Percentiles rank a stretch among this genome's conserved stretches.
Conservation (phyloP, 306 rosid genomes). For the Coriaria nepalensis region DNA sequence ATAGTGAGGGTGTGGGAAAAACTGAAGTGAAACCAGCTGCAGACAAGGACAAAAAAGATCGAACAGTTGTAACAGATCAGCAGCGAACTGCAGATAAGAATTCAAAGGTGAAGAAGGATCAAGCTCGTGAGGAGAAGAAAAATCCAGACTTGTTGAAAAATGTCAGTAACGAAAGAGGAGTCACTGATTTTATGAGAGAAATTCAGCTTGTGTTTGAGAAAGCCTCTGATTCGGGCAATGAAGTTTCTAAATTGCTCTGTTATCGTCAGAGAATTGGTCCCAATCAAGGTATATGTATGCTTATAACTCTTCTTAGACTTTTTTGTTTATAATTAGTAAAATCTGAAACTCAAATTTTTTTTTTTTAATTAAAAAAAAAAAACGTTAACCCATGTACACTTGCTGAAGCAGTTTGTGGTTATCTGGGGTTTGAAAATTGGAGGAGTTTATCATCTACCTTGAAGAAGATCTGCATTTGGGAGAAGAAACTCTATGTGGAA, state of each 20-base stretch:
- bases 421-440: slow-evolving; percentile 15
- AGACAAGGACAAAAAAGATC: slow-evolving; percentile 11
- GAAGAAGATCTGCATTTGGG: slow-evolving; percentile 60
- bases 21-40: background rate
- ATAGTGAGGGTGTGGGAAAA: slow-evolving; percentile 5
- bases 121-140: slow-evolving; percentile 11
- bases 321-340: background rate
- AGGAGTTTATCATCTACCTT: slow-evolving; percentile 39
- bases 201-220: slow-evolving; percentile 41
- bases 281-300: slow-evolving; percentile 28
- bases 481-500: slow-evolving; percentile 67
- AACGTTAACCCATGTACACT: too few relatives aligned
- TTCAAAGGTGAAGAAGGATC: too few relatives aligned
- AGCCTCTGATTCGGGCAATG: slow-evolving; percentile 57
- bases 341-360: too few relatives aligned
- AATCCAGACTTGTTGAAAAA: slow-evolving; percentile 12
- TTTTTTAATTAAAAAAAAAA: background rate
- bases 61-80: slow-evolving; percentile 1
- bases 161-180: slow-evolving; percentile 10
- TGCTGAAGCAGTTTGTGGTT: slow-evolving; percentile 28
- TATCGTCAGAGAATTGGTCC: slow-evolving; percentile 29
- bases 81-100: background rate
- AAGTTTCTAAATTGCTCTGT: slow-evolving; percentile 37
- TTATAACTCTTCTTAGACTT: background rate
- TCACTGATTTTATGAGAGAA: slow-evolving; percentile 38